phyloP scores from a whole-genome alignment of 108 stramenopile species.

The Fistulifera pelliculosa region DNA sequence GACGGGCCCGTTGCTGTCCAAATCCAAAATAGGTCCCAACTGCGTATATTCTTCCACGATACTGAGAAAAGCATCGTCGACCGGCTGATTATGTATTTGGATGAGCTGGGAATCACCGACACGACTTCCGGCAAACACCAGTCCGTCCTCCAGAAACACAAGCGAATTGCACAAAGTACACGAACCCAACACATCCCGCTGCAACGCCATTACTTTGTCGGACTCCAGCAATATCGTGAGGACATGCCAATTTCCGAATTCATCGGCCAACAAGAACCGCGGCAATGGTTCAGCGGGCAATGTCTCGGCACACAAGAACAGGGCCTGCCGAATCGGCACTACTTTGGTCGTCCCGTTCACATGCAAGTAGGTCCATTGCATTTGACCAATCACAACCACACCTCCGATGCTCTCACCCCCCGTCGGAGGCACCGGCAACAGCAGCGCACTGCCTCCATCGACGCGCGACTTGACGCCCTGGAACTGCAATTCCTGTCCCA shows the following conservation, averaged over 20 bases:
- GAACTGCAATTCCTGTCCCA: constrained; percentile 19
- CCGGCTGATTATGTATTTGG: constrained; percentile 72
- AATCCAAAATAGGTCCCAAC: constrained; percentile 95
- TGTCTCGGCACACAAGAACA: constrained; percentile 33
- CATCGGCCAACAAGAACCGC: constrained; percentile 81
- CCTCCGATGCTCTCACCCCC: constrained; percentile 36
- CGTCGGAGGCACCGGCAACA: constrained; percentile 54
- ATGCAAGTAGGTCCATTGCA: constrained; percentile 61
- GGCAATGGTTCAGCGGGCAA: constrained; percentile 41
- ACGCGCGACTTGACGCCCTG: constrained; percentile 42
- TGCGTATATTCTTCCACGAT: constrained; percentile 90
- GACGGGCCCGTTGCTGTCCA: constrained; percentile 45
- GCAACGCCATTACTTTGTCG: constrained; percentile 42
- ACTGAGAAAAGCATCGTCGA: constrained; percentile 43
- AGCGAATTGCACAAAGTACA: constrained; percentile 54
- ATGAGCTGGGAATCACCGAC: constrained; percentile 90
- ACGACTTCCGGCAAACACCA: constrained; percentile 84
- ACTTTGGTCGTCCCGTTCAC: constrained; percentile 38
- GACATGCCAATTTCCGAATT: constrained; percentile 77
- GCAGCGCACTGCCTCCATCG: constrained; percentile 57
- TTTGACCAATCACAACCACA: constrained; percentile 68
- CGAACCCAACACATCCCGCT: constrained; percentile 69
- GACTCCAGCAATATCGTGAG: constrained; percentile 48
- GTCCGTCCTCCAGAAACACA: constrained; percentile 78
- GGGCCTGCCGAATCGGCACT: constrained; percentile 44